phyloP scores from a whole-genome alignment of 2,329 filamentous ascomycete genomes.

The Sphaerostilbella broomeana region DNA sequence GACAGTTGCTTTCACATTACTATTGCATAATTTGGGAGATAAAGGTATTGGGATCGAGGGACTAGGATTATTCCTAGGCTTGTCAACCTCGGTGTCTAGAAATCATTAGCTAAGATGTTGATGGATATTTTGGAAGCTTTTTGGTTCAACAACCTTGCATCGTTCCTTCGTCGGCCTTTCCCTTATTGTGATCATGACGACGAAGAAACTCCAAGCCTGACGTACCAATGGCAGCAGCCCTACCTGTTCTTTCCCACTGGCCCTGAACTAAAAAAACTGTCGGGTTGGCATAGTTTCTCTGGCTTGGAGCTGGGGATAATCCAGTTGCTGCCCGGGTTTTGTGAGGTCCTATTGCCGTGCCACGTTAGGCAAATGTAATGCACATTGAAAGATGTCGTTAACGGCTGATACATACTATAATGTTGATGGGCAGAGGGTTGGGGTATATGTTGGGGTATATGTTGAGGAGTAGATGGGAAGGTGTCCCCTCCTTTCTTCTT shows the following conservation, averaged over 20 bases:
- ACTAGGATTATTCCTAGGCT: no score
- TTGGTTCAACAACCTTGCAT: background rate
- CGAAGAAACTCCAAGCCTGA: slow-evolving; percentile 19
- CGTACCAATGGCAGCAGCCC: slow-evolving; percentile 16
- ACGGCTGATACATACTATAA: no score
- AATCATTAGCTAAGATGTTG: no score
- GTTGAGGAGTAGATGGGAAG: background rate
- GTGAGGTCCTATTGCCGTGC: no score
- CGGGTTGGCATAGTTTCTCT: slow-evolving; percentile 14
- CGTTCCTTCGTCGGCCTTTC: background rate
- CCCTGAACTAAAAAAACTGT: slow-evolving; percentile 13
- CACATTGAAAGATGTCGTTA: no score
- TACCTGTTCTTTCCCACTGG: slow-evolving; percentile 12
- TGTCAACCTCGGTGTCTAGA: no score
- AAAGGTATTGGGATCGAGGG: no score
- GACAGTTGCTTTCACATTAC: no score
- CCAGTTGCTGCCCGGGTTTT: no score
- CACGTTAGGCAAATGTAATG: no score
- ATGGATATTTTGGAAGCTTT: background rate
- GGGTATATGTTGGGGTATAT: background rate
- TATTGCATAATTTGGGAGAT: no score
- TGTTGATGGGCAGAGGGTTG: no score
- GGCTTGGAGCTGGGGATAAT: slow-evolving; percentile 15
- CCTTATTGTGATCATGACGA: slow-evolving; percentile 1
- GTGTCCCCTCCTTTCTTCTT: background rate